A percentile compares a stretch with the other conserved stretches of the same genome.
phyloP scores from a whole-genome alignment of 805 yeast species.

The Candida sanyiensis region DNA sequence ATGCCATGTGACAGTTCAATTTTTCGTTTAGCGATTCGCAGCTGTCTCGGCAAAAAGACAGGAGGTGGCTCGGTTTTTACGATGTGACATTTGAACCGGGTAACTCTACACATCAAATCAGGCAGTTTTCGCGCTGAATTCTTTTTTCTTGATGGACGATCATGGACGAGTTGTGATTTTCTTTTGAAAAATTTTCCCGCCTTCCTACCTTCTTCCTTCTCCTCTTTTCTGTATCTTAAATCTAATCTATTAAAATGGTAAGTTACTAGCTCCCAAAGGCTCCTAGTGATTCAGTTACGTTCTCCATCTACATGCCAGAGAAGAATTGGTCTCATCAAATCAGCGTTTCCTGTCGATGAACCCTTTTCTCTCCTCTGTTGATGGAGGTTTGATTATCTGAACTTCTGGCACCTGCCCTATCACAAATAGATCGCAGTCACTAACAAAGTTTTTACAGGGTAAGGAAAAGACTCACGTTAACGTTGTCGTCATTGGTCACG shows the following conservation, averaged over 20 bases:
- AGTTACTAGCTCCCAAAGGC: background rate
- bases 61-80: no score
- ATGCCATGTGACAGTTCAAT: slow-evolving; percentile 2
- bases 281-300: background rate
- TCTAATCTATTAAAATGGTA: slow-evolving; percentile 9
- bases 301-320: no score
- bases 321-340: no score
- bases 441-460: slow-evolving; percentile 46
- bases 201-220: slow-evolving; percentile 1
- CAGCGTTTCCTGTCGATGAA: no score
- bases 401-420: background rate
- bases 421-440: background rate
- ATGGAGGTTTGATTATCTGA: no score
- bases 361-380: no score
- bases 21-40: no score
- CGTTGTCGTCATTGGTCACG: slow-evolving; percentile 99
- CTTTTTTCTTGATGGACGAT: background rate
- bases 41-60: no score
- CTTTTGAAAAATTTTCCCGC: slow-evolving; percentile 7
- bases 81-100: no score
- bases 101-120: background rate
- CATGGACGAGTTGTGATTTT: background rate
- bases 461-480: slow-evolving; percentile 96
- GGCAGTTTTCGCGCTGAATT: background rate
- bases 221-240: background rate